Evolutionary conservation across 495 filamentous ascomycete genomes (phyloP), one percentile per base, ranked within the genome.

Genomic region (Aspergillus kassunensis): DNA sequence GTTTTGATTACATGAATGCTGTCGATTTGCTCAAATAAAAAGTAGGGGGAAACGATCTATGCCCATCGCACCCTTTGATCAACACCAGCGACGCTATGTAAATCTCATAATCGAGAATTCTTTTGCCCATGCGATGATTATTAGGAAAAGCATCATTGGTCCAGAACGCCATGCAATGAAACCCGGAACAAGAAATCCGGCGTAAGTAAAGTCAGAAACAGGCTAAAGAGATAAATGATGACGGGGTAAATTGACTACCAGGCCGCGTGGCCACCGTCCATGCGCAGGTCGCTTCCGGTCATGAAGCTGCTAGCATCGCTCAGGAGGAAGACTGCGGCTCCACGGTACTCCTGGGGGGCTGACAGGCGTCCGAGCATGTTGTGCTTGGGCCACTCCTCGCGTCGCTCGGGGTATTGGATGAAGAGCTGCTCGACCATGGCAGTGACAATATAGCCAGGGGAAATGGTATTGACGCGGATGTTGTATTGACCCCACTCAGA

Each of bases 391-490:
- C 91, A 97, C 43, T 86, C 82, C 21, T 80, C 77, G 50, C 74
- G 74, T 30, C 89, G 79, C 69, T 95, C 89, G 6, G 90, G 89
- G 59, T 76, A 88, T 44, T 84, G 63, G 35, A 84, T 71, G 57
- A 95, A 92, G 25, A 95, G 75, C 39, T 82, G 79, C 62, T 87
- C 83, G 10, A 92, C 89, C 90, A 96, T 95, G 27, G 81, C 79
- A n/a, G 91, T 96, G 45, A 93, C 82, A 57, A 97, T 96, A 65
- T 97, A 97, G 27, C 92, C 92, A 0, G 92, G 92, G 12, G 89
- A 95, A 59, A 97, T 85, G 34, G 91, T 95, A 73, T 97, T 97
- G 54, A 96, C 91, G 3, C 92, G 87, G 66, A 97, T 97, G 45
- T 85, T 86, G 67, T 92, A 80, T 55, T 70, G 65, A 21, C 92